Evolutionary conservation across 2,329 filamentous ascomycete species (phyloP).

Genomic region (Epichloe sibirici): DNA sequence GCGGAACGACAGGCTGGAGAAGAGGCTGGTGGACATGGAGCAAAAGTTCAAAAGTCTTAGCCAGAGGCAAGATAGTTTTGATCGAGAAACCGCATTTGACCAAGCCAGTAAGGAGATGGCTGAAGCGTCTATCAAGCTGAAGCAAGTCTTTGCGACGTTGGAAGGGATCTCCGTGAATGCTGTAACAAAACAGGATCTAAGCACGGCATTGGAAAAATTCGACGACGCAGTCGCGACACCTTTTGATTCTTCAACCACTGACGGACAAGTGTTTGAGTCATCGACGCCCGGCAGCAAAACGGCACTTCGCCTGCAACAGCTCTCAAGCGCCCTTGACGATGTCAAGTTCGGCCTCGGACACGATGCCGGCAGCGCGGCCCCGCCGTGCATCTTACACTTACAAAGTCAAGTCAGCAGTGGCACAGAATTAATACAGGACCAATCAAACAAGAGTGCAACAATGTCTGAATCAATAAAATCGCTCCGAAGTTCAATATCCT

Average conservation of each 20-base stretch:
- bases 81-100: not conserved
- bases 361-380: not conserved
- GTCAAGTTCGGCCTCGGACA: not conserved
- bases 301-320: not conserved
- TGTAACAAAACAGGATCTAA: constrained; percentile 1
- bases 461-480: not conserved
- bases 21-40: constrained; percentile 13
- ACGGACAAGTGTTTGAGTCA: not conserved
- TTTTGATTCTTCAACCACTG: not conserved
- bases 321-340: not conserved
- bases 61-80: not conserved
- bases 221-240: constrained; percentile 1
- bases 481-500: not conserved
- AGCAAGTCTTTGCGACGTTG: not conserved
- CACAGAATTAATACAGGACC: not conserved
- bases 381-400: not conserved
- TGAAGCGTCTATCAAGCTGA: not conserved
- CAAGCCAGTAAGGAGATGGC: not conserved
- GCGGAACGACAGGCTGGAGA: constrained; percentile 12
- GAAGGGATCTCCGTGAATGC: not conserved
- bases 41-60: constrained; percentile 5
- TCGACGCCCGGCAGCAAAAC: not conserved
- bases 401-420: not conserved
- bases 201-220: constrained; percentile 1
- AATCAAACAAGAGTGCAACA: not conserved